A percentile compares a stretch with the other conserved stretches of the same genome.
phyloP scores from a whole-genome alignment of 352 stramenopile genomes.

The Phytophthora brassicae region DNA sequence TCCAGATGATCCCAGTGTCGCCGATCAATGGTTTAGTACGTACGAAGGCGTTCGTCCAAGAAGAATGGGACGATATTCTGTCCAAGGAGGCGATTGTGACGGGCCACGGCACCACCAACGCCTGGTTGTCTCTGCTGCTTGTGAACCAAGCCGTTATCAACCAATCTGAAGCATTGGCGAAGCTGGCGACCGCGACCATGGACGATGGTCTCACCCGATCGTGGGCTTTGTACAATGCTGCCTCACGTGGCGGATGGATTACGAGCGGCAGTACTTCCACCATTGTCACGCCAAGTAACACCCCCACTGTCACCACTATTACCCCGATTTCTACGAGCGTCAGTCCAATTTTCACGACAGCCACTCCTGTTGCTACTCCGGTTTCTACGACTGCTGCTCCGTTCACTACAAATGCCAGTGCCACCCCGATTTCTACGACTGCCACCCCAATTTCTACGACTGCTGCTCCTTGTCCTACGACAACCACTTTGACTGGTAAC shows the following conservation, averaged over 20 bases:
- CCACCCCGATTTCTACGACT: slow-evolving; percentile 9
- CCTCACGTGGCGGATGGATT: slow-evolving; percentile 28
- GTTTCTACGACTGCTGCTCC: slow-evolving; percentile 2
- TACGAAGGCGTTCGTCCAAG: slow-evolving; percentile 56
- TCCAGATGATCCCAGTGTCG: slow-evolving; percentile 80
- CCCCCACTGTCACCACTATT: background rate
- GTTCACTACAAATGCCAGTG: background rate
- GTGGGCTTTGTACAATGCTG: slow-evolving; percentile 76
- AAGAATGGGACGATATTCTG: slow-evolving; percentile 81
- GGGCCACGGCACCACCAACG: slow-evolving; percentile 44
- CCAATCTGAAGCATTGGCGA: slow-evolving; percentile 47
- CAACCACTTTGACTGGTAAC: background rate
- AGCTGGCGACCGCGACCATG: slow-evolving; percentile 48
- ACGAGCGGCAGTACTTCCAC: slow-evolving; percentile 18
- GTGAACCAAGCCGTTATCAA: slow-evolving; percentile 73
- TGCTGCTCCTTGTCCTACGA: slow-evolving; percentile 3
- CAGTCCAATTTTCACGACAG: background rate
- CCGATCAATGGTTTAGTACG: slow-evolving; percentile 74
- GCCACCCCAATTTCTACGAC: slow-evolving; percentile 1
- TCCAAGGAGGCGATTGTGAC: slow-evolving; percentile 66
- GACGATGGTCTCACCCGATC: slow-evolving; percentile 69
- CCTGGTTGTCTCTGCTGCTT: slow-evolving; percentile 73
- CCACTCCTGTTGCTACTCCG: background rate
- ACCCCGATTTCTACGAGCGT: background rate
- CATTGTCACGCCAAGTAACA: slow-evolving; percentile 13